Base-by-base conservation (phyloP, 208 protist genomes). In the Entamoeba histolytica region DNA sequence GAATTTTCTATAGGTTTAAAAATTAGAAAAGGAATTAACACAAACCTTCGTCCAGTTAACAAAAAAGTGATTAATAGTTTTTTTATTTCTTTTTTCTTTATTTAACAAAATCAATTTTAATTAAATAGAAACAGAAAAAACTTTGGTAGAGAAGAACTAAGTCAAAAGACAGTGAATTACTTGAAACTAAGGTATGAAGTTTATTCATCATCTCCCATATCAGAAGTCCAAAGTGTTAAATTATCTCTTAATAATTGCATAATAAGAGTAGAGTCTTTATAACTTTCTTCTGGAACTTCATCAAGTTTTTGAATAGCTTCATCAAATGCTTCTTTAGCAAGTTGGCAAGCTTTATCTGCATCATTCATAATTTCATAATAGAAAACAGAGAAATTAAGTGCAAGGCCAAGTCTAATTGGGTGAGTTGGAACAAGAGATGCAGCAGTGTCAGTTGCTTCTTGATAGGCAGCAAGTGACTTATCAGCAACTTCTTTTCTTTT, bases 341-440 rank as follows among this genome's bases (percentile, higher is more conserved):
- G 96, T 94, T 93, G 96, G 96, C 97, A 97, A 78, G 97, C 97
- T 57, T 96, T 95, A 95, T 99, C 98, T 49, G 98, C 97, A 91
- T 96, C 96, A 94, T 99, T 98, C 31, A 99, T 95, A 94, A 99
- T 99, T 96, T 99, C 98, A 96, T 99, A 99, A 95, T 99, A 99
- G 95, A 99, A 99, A 52, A 99, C 98, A 55, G 98, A 99, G 96
- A 99, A 99, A 97, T 99, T 99, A 39, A 99, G 97, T 15, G 98
- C 98, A 52, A 99, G 98, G 93, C 98, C 98, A 47, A 99, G 97
- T 93, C 98, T 97, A 94, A 99, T 99, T 55, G 98, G 98, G 94
- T 99, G 97, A 39, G 98, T 99, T 49, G 98, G 96, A 57, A 95
- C 91, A 10, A 97, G 94, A 93, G 97, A 94, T 14, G 94, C 95